These are phyloP conservation scores for Aspergillus uvarum DNA, from an alignment of 2,329 filamentous ascomycete species.

Conservation along the genomic window DNA sequence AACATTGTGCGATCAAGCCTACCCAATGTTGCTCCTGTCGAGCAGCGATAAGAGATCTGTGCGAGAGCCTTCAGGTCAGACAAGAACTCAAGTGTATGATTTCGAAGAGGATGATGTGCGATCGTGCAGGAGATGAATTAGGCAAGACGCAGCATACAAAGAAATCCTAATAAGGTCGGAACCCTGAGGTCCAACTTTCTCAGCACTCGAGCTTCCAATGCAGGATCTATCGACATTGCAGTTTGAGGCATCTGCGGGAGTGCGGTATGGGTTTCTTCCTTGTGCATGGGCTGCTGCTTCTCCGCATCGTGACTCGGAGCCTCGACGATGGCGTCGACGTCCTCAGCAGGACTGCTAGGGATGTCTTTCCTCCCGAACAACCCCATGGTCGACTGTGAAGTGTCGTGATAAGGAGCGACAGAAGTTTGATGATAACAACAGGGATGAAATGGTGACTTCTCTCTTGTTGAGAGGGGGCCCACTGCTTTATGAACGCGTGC, in stretches of 20 bases:
- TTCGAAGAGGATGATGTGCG: background rate
- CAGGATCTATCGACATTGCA: constrained; percentile 31
- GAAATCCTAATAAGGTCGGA: constrained; percentile 37
- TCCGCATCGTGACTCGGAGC: constrained; percentile 27
- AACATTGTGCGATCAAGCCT: constrained; percentile 11
- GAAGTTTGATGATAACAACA: background rate
- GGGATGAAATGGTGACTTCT: background rate
- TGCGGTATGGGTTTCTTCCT: constrained; percentile 22
- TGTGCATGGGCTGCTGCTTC: constrained; percentile 25
- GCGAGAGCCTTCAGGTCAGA: constrained; percentile 6
- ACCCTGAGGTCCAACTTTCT: constrained; percentile 39
- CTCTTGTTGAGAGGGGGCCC: background rate
- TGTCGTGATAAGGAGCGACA: background rate
- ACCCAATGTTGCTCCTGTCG: constrained; percentile 54
- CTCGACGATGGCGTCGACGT: constrained; percentile 22
- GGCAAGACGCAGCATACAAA: constrained; percentile 33
- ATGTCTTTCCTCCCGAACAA: constrained; percentile 11
- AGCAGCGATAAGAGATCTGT: constrained; percentile 50
- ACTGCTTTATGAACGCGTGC: background rate
- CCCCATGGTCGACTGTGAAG: constrained; percentile 11
- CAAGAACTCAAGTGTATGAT: background rate
- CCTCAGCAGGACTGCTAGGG: background rate
- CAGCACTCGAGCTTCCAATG: constrained; percentile 36
- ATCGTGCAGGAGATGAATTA: background rate
- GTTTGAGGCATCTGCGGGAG: constrained; percentile 20